Base-by-base conservation (phyloP, 2,329 filamentous ascomycete genomes). In the Cladosporium sp. region DNA sequence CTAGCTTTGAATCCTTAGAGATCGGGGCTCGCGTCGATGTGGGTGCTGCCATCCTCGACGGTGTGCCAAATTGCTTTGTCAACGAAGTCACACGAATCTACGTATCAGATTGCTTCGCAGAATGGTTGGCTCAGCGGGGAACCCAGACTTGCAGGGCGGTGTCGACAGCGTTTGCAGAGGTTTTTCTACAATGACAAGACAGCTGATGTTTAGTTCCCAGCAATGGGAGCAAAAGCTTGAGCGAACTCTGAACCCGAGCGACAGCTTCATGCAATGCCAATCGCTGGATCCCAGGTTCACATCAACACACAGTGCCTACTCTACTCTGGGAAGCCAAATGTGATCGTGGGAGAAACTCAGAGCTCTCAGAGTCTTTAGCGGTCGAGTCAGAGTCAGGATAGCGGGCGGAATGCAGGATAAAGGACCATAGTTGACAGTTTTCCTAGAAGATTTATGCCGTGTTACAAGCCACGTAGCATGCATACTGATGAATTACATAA, bases 61-160 rank as follows among this genome's bases (percentile, higher is more conserved):
- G 13, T 14, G 13, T 8, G 9, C 28, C 18, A n/a, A 18, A 11
- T 4, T 44, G 33, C 43, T 44, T 44, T 28, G 43, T 44, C 4
- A 44, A 44, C 28, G 43, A 44, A 44, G 28, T 44, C 13, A 44
- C 43, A 9, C 43, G 43, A n/a, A n/a, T 44, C 11, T 44, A 44
- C 14, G 43, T 32, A 33, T 22, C 43, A 32, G 43, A 44, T 11
- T 44, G 32, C 9, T 44, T 44, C 14, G 43, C 43, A 34, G 28
- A 44, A 18, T 44, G 43, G 43, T 33, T 44, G 43, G 13, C 43
- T 28, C 43, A 44, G 28, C 43, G 22, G 7, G 43, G 43, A 33
- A 44, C 43, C 8, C 43, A 44, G 7, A 44, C 28, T 9, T 44
- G 43, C n/a, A 34, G n/a, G 10, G 43, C 22, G n/a, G 43, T 44